Percentiles rank a stretch among this genome's conserved stretches.
Evolutionary conservation across 352 stramenopile genomes (phyloP).

Genomic region (Globisporangium carolinianum): DNA sequence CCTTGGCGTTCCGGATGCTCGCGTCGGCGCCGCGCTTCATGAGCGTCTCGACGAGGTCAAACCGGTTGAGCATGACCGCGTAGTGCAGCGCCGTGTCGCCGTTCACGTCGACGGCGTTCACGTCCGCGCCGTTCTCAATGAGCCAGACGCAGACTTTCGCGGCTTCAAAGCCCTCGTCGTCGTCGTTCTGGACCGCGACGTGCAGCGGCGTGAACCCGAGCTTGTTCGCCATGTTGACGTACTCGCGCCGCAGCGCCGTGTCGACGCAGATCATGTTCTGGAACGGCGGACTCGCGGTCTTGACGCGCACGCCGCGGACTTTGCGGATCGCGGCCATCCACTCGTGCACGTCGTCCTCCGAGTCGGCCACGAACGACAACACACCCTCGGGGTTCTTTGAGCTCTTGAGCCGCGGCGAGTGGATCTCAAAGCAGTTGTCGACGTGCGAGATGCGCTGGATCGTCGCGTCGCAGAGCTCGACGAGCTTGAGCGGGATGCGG

Average conservation of each 20-base stretch:
- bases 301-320: constrained; percentile 73
- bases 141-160: constrained; percentile 84
- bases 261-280: constrained; percentile 91
- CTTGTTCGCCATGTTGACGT: constrained; percentile 87
- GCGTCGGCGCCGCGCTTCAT: constrained; percentile 83
- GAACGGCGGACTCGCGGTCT: constrained; percentile 58
- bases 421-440: constrained; percentile 82
- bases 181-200: constrained; percentile 78
- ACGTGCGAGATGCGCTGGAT: constrained; percentile 80
- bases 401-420: constrained; percentile 78
- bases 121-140: constrained; percentile 79
- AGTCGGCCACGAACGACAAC: constrained; percentile 81
- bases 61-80: constrained; percentile 72
- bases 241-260: constrained; percentile 63
- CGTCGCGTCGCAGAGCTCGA: constrained; percentile 73
- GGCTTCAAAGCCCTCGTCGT: constrained; percentile 86
- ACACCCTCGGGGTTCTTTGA: constrained; percentile 77
- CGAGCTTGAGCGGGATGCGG: constrained; percentile 78
- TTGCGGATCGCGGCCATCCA: constrained; percentile 86
- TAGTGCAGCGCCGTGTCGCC: constrained; percentile 86
- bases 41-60: constrained; percentile 77
- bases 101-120: constrained; percentile 69
- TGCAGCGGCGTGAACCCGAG: constrained; percentile 74
- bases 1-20: constrained; percentile 66
- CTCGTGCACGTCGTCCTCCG: constrained; percentile 78